Conservation (phyloP, 257 asterid genomes). For the Craterostigma plantagineum region DNA sequence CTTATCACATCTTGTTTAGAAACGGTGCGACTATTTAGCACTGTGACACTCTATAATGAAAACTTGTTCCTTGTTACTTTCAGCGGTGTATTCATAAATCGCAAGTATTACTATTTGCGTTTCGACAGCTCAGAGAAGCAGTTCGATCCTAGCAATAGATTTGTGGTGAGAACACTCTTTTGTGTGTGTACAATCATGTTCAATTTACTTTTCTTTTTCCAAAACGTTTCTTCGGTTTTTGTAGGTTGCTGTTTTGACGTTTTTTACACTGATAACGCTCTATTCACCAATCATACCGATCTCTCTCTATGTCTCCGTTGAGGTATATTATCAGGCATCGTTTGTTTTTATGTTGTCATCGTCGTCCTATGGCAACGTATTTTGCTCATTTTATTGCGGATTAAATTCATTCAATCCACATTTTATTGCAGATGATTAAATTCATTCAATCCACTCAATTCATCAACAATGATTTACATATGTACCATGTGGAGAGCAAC, state of each 20-base stretch:
- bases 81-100: slow-evolving; percentile 80
- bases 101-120: slow-evolving; percentile 63
- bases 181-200: neutral
- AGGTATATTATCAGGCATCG: slow-evolving; percentile 28
- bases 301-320: slow-evolving; percentile 96
- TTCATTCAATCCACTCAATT: slow-evolving; percentile 90
- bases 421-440: too few species aligned
- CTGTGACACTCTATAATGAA: slow-evolving; percentile 3
- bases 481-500: slow-evolving; percentile 94
- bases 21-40: neutral
- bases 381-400: slow-evolving; percentile 27
- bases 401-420: slow-evolving; percentile 94
- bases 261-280: slow-evolving; percentile 93
- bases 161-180: slow-evolving; percentile 41
- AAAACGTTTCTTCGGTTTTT: slow-evolving; percentile 11
- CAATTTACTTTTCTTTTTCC: slow-evolving; percentile 6
- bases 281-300: slow-evolving; percentile 99
- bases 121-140: slow-evolving; percentile 62
- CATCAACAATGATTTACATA: slow-evolving; percentile 89
- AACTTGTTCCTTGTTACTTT: slow-evolving; percentile 13
- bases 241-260: slow-evolving; percentile 89
- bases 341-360: neutral
- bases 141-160: slow-evolving; percentile 72
- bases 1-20: slow-evolving; percentile 9
- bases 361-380: too few species aligned